Base-by-base conservation (phyloP, 352 stramenopile species). In the Phytophthora citrophthora region DNA sequence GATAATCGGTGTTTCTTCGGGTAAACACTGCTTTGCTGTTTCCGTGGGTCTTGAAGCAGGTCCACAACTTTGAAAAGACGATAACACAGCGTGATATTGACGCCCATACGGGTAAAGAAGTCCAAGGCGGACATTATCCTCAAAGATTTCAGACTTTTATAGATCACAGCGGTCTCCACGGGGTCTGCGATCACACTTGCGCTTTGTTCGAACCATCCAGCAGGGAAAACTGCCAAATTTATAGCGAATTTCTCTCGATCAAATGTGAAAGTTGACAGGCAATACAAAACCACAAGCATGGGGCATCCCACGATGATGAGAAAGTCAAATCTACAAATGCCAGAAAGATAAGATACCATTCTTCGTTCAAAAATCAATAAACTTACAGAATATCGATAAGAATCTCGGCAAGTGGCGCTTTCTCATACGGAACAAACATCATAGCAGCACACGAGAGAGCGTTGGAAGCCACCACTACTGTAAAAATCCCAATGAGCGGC, bases 311-410 rank as follows among this genome's bases (percentile, higher is more conserved):
- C 26, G 1, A 48, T 50, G 18, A 77, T 50, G 0, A 70, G 10
- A 18, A 74, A 50, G 43, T 76, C 71, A 64, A 76, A 80, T 10
- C 68, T 74, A 23, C 12, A 60, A 16, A 4, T 11, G 51, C 31
- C 26, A 38, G 26, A 27, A 55, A 3, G 8, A 18, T 13, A 40
- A 51, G 38, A 34, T 10, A 11, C 6, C 29, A 11, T 12, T 34
- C 12, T 8, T 34, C 4, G 0, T 11, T 20, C 20, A 13, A 34
- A 34, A 32, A 12, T 12, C 13, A 34, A 13, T 12, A 13, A 34
- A 12, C 40, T 12, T 64, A 80, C 74, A 61, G 49, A 7, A 72
- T 68, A 39, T 85, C 76, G 5, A 78, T 24, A 1, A 77, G 24
- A 6, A 49, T 51, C 13, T 79, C 60, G 0, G 34, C 31, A 0